phyloP scores from a whole-genome alignment of 1,284 basidiomycete genomes.

The Thecaphora thlaspeos region DNA sequence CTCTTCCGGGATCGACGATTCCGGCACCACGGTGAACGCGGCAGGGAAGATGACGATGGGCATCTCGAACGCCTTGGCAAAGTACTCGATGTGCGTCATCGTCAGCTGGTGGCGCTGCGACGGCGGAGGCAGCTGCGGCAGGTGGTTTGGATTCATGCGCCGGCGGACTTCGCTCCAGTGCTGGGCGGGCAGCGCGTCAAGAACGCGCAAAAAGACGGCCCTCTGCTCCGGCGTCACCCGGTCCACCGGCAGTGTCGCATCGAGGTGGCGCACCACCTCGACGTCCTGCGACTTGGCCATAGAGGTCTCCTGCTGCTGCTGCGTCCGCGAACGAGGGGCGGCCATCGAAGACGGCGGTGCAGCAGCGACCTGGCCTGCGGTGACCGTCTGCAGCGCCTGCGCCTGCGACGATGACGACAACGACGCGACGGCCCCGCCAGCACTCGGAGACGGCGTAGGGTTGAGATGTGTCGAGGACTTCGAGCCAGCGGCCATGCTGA shows the following conservation, averaged over 20 bases:
- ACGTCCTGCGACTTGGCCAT: too few species aligned
- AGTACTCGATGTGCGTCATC: conserved; percentile 29
- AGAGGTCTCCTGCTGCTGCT: too few species aligned
- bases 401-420: too few species aligned
- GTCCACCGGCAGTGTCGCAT: background rate
- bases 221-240: background rate
- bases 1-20: conserved; percentile 17
- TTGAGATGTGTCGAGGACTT: too few species aligned
- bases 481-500: too few species aligned
- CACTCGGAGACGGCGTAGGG: too few species aligned
- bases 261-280: too few species aligned
- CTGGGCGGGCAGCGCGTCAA: background rate
- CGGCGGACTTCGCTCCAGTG: background rate
- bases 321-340: too few species aligned
- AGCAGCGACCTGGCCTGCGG: too few species aligned
- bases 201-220: background rate
- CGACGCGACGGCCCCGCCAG: too few species aligned
- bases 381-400: too few species aligned
- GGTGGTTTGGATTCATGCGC: background rate
- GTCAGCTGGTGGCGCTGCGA: conserved; percentile 29
- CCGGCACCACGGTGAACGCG: conserved; percentile 20
- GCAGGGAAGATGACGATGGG: conserved; percentile 17
- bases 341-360: too few species aligned
- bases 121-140: conserved; percentile 15
- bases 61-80: conserved; percentile 14